Conservation (phyloP, 768 basidiomycete genomes). For the Phlebiopsis gigantea region DNA sequence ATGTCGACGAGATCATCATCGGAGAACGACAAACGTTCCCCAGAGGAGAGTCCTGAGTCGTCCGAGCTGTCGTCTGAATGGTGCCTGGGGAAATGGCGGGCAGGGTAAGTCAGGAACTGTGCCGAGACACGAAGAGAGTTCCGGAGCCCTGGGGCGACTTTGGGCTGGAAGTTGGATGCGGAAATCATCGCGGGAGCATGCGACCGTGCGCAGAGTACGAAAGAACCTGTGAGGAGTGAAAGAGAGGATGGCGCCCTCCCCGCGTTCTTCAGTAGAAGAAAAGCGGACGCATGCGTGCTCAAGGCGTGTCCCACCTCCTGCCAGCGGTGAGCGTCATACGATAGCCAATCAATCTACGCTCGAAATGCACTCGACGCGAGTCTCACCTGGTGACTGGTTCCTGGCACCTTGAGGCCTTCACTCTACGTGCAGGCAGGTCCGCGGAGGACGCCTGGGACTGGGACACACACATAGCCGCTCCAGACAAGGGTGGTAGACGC, state of each 20-base stretch:
- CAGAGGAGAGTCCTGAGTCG: not conserved
- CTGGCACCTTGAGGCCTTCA: not conserved
- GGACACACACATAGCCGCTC: not conserved
- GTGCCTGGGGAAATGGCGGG: not conserved
- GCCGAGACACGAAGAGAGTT: constrained; percentile 2
- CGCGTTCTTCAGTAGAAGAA: not conserved
- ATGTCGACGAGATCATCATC: constrained; percentile 15
- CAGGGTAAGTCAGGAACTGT: not conserved
- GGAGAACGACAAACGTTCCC: constrained; percentile 11
- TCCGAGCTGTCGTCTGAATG: not conserved
- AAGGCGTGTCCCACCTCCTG: not conserved
- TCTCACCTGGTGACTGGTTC: not conserved
- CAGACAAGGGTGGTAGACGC: not conserved
- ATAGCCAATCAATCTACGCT: not conserved
- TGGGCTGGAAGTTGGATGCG: not conserved
- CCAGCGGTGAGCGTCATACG: not conserved
- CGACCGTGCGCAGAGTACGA: not conserved
- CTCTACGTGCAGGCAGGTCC: not conserved
- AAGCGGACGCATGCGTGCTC: not conserved
- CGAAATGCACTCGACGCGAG: not conserved
- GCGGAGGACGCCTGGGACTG: not conserved
- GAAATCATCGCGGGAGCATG: constrained; percentile 3
- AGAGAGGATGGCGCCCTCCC: not conserved
- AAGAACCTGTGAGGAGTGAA: constrained; percentile 8
- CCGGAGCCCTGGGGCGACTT: constrained; percentile 5